Evolutionary conservation across 345 rosid genomes (phyloP).

Genomic region (Carallia brachiata): DNA sequence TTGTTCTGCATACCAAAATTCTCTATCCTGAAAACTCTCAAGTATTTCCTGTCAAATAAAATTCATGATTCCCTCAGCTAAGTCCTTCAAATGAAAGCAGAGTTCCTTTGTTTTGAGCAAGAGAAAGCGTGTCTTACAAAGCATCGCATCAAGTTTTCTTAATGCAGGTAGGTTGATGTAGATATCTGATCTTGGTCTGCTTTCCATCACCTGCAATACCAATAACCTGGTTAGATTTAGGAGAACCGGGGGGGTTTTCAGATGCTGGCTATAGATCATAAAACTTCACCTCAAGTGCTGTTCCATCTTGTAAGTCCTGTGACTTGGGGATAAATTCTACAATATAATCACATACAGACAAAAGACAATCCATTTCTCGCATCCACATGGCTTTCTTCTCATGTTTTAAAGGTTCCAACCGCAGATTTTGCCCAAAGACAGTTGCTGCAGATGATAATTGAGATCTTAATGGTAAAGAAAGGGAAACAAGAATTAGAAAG

Average conservation of each 20-base stretch:
- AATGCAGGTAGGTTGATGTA: conserved; percentile 84
- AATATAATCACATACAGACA: conserved; percentile 79
- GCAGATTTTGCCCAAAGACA: conserved; percentile 81
- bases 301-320: conserved; percentile 57
- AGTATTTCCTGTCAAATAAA: conserved; percentile 66
- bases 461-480: not conserved
- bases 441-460: conserved; percentile 56
- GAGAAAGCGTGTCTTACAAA: conserved; percentile 42
- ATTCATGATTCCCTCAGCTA: not conserved
- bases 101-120: not conserved
- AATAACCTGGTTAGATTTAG: conserved; percentile 5
- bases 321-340: conserved; percentile 65
- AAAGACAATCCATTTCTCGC: conserved; percentile 87
- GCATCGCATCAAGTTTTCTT: conserved; percentile 81
- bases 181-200: conserved; percentile 68
- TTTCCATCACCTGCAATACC: conserved; percentile 64
- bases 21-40: conserved; percentile 70
- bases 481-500: not conserved
- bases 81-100: conserved; percentile 1
- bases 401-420: conserved; percentile 72
- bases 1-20: conserved; percentile 93
- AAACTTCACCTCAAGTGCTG: conserved; percentile 57
- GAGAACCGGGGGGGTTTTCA: not conserved
- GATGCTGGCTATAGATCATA: not conserved
- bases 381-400: conserved; percentile 86